phyloP scores from a whole-genome alignment of 2,329 filamentous ascomycete species.

The Stylonectria norvegica region DNA sequence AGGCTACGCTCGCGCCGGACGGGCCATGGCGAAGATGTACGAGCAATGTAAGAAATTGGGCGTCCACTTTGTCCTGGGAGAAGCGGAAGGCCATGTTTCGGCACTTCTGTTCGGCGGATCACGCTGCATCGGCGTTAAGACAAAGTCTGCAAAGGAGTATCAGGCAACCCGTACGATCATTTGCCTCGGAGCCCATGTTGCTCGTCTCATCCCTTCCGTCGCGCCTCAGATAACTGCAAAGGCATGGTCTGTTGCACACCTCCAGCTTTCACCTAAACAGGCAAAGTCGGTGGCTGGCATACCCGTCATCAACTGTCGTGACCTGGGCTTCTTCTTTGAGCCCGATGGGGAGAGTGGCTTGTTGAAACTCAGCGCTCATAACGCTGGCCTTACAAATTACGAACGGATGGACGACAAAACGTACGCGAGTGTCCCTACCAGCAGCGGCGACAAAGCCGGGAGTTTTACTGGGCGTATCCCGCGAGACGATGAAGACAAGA shows the following conservation, averaged over 20 bases:
- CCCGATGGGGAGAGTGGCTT: conserved; percentile 54
- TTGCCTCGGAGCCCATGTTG: conserved; percentile 47
- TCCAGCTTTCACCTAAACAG: conserved; percentile 53
- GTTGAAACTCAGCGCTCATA: conserved; percentile 57
- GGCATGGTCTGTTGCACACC: conserved; percentile 56
- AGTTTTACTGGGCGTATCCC: conserved; percentile 51
- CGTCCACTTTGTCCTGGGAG: conserved; percentile 37
- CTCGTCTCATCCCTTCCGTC: conserved; percentile 44
- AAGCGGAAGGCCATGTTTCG: conserved; percentile 13
- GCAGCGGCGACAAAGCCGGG: too few relatives aligned
- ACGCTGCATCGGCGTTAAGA: conserved; percentile 5
- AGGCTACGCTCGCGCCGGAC: conserved; percentile 52
- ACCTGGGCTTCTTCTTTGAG: conserved; percentile 63
- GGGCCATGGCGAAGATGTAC: conserved; percentile 48
- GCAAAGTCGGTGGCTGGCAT: conserved; percentile 51
- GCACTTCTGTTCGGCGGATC: conserved; percentile 3
- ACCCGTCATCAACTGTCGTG: conserved; percentile 56
- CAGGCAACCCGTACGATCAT: conserved; percentile 41
- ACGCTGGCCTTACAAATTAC: conserved; percentile 51
- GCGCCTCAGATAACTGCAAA: conserved; percentile 50
- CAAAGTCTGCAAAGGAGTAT: conserved; percentile 7
- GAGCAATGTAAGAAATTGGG: conserved; percentile 35
- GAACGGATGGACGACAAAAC: conserved; percentile 15
- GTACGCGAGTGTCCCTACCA: conserved; percentile 41
- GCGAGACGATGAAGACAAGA: conserved; percentile 46